These are phyloP conservation scores for Elaphomyces granulatus DNA, from an alignment of 495 filamentous ascomycete genomes.

Conservation along the genomic window DNA sequence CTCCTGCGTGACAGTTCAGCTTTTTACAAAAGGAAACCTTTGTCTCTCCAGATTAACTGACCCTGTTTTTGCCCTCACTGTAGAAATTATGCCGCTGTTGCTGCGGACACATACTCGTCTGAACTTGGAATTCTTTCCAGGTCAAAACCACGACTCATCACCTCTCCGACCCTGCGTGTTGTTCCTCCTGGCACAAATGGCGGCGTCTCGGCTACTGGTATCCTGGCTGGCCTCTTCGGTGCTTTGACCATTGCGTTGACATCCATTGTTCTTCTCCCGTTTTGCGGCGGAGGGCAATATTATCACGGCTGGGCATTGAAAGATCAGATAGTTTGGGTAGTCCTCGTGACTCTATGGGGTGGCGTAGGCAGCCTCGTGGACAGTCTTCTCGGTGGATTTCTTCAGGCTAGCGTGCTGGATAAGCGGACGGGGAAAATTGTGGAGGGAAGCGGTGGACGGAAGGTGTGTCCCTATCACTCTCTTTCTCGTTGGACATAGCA, in stretches of 20 bases:
- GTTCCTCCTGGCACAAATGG: conserved; percentile 91
- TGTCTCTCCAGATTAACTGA: too few species aligned
- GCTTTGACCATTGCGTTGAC: conserved; percentile 55
- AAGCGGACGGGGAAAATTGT: conserved; percentile 71
- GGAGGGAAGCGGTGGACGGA: conserved; percentile 71
- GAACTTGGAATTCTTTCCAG: conserved; percentile 85
- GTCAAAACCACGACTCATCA: conserved; percentile 68
- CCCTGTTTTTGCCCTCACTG: neutral
- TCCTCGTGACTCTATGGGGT: conserved; percentile 54
- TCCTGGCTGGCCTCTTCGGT: conserved; percentile 60
- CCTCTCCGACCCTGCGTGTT: conserved; percentile 52
- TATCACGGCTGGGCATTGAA: conserved; percentile 26
- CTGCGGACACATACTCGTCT: conserved; percentile 88
- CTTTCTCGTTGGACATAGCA: conserved; percentile 10
- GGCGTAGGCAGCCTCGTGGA: conserved; percentile 69
- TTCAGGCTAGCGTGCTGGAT: conserved; percentile 82
- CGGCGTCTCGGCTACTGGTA: conserved; percentile 61
- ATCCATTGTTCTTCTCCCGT: conserved; percentile 51
- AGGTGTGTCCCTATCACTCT: conserved; percentile 49
- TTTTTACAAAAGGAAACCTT: too few species aligned
- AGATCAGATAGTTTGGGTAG: conserved; percentile 39
- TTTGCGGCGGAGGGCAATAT: conserved; percentile 35
- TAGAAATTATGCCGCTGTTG: conserved; percentile 75
- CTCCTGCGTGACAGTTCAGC: too few species aligned
- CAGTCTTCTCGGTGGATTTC: conserved; percentile 67